Conservation (phyloP, 345 rosid species). For the Corchorus olitorius region DNA sequence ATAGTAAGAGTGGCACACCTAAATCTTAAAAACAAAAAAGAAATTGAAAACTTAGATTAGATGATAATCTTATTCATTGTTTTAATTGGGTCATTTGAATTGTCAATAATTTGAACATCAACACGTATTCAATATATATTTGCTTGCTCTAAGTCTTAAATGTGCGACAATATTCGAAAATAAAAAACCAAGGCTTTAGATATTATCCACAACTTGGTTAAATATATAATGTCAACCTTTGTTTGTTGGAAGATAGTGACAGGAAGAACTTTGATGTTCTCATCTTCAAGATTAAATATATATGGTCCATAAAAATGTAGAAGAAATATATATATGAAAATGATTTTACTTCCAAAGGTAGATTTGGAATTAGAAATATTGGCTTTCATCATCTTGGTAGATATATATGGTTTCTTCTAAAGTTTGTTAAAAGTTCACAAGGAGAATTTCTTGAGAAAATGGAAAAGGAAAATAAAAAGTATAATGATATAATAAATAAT, state of each 20-base stretch:
- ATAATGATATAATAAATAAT: too few species aligned
- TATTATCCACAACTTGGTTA: background rate
- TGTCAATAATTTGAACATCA: background rate
- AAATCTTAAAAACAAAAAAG: too few species aligned
- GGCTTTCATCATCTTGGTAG: background rate
- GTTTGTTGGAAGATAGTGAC: background rate
- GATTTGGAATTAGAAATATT: background rate
- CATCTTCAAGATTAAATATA: background rate
- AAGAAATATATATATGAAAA: background rate
- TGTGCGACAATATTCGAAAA: too few species aligned
- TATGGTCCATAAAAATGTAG: background rate
- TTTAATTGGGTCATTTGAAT: slow-evolving; percentile 6
- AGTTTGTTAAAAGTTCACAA: background rate
- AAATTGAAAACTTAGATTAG: background rate
- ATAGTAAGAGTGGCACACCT: too few species aligned
- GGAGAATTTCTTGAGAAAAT: background rate
- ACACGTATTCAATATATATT: background rate
- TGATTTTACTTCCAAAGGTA: background rate
- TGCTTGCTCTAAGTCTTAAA: too few species aligned
- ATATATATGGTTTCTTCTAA: background rate
- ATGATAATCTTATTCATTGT: background rate
- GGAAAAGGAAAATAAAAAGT: background rate
- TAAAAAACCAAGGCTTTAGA: background rate
- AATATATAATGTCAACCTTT: background rate
- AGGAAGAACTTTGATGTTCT: background rate